These are phyloP conservation scores for Prinsepia uniflora DNA, from an alignment of 306 rosid species.

Conservation along the genomic window DNA sequence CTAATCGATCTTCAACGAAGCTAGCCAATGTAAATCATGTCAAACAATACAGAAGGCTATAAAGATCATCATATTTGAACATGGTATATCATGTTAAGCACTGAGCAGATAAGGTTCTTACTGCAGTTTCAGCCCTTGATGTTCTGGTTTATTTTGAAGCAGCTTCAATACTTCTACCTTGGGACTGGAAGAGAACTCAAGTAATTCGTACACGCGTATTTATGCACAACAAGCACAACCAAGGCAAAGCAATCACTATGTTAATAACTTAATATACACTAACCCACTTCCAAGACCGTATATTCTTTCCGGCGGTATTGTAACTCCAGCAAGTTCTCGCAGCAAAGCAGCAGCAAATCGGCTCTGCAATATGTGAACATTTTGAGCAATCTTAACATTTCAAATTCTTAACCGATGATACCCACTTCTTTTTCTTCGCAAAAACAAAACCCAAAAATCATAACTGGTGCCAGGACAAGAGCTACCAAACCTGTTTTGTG, in stretches of 20 bases:
- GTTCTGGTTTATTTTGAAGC: conserved; percentile 75
- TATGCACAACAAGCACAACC: background rate
- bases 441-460: background rate
- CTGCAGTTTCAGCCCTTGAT: conserved; percentile 79
- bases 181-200: conserved; percentile 43
- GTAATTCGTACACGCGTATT: background rate
- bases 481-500: conserved; percentile 62
- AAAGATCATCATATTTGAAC: background rate
- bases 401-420: background rate
- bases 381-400: background rate
- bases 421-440: background rate
- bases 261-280: conserved; percentile 10
- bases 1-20: conserved; percentile 84
- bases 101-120: conserved; percentile 35
- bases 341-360: conserved; percentile 84
- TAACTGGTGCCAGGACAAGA: conserved; percentile 13
- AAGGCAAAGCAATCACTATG: background rate
- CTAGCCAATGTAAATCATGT: conserved; percentile 36
- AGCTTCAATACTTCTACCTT: conserved; percentile 80
- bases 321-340: conserved; percentile 75
- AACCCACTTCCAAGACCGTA: conserved; percentile 86
- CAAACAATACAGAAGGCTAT: background rate
- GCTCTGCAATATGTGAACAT: conserved; percentile 34
- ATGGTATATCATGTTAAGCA: background rate
- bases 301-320: conserved; percentile 72